Base-by-base conservation (phyloP, 2,329 filamentous ascomycete genomes). In the Alternaria sp. region DNA sequence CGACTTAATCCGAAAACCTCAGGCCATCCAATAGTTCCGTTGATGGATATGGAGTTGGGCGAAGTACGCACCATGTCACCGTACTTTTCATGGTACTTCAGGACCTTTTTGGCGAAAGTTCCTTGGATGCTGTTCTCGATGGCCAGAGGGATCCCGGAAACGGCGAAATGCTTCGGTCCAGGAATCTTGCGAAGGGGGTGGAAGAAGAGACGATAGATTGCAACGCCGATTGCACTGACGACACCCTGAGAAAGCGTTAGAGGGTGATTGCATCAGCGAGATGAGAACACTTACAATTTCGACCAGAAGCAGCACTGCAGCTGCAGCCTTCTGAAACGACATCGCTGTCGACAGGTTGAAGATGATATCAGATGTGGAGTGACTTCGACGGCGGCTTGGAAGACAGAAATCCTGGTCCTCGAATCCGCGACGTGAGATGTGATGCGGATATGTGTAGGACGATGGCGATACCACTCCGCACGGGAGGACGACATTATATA, bases 1-100 rank as follows among this genome's bases (percentile, higher is more conserved):
- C 47, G 20, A 23, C 47, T 49, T 20, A 69, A 66, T 20, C 78
- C 78, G 60, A 78, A 80, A 47, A 82, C 79, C 18, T 81, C 79
- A 47, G 73, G 72, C 72, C 76, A 81, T 5, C 77, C 77, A 0
- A 78, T 73, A n/a, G 67, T 70, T 12, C 73, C 37, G 25, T 18
- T 61, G n/a, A 64, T 51, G 3, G 55, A 55, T 9, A 67, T 9
- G 18, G 46, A 43, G 20, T 67, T 51, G 4, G 65, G 65, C 12
- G 55, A 56, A n/a, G 57, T 60, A 15, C 65, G 65, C 14, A 67
- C 62, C 12, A 62, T 56, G 12, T 65, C 63, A 4, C 65, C 65
- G 6, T 60, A 62, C 18, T 54, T 62, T 21, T 47, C 63, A 21
- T 65, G 63, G 10, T 59, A 37, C 3, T 18, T n/a, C 10, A 54